Evolutionary conservation across 2,329 filamentous ascomycete genomes (phyloP).

Genomic region (Pseudopyricularia javanii): DNA sequence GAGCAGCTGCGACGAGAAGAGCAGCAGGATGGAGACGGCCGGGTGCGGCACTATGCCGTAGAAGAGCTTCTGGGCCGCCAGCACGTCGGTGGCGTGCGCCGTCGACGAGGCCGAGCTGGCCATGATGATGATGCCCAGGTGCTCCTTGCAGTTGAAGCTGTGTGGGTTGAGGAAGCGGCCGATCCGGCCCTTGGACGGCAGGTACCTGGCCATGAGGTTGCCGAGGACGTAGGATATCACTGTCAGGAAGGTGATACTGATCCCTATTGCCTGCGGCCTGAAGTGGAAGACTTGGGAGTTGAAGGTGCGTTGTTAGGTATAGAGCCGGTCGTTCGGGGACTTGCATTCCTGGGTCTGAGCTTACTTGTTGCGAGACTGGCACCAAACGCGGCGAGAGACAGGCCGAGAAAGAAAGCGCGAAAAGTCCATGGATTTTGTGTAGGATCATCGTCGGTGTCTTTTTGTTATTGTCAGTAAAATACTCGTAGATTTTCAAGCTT

Average conservation of each 20-base stretch:
- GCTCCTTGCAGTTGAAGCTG: conserved; percentile 13
- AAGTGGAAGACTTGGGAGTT: conserved; percentile 23
- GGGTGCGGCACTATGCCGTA: conserved; percentile 26
- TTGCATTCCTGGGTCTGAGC: not conserved
- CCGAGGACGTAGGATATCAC: conserved; percentile 30
- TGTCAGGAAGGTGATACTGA: conserved; percentile 30
- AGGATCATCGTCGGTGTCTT: conserved; percentile 9
- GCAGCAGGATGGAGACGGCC: conserved; percentile 27
- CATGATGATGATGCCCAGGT: conserved; percentile 12
- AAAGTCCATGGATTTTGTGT: conserved; percentile 10
- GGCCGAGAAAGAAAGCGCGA: conserved; percentile 8
- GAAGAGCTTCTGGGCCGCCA: conserved; percentile 32
- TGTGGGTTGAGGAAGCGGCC: conserved; percentile 16
- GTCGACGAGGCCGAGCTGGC: conserved; percentile 9
- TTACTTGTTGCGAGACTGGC: not conserved
- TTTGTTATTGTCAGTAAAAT: not conserved
- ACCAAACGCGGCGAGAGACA: not conserved
- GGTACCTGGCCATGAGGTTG: conserved; percentile 21
- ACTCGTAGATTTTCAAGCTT: not conserved
- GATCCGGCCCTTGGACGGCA: conserved; percentile 18
- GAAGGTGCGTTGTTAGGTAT: not conserved
- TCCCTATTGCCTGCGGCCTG: conserved; percentile 30
- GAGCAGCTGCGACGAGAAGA: conserved; percentile 33
- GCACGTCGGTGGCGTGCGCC: conserved; percentile 19
- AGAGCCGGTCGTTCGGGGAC: not conserved